phyloP scores from a whole-genome alignment of 257 asterid genomes.

The Solanum lycopersicoides region DNA sequence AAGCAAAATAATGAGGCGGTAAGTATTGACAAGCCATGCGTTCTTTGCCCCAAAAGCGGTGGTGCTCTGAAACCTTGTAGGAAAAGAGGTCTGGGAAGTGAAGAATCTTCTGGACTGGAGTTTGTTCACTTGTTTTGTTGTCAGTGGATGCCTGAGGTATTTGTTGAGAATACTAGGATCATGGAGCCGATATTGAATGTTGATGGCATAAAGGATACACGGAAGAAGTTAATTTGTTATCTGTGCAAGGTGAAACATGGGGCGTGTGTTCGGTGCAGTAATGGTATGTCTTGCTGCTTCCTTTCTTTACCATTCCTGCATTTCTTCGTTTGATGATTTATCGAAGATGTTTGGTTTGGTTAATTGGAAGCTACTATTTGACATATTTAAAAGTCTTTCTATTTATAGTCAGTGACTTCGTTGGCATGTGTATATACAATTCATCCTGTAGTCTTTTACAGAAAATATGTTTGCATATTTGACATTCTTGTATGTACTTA shows the following conservation, averaged over 20 bases:
- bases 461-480: not conserved
- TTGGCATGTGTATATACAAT: not conserved
- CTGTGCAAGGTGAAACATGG: constrained; percentile 94
- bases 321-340: constrained; percentile 27
- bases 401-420: not conserved
- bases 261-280: constrained; percentile 95
- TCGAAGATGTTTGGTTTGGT: constrained; percentile 14
- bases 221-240: constrained; percentile 65
- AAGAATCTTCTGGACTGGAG: constrained; percentile 25
- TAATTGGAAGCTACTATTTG: not conserved
- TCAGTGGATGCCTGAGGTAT: constrained; percentile 94
- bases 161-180: constrained; percentile 62
- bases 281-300: constrained; percentile 73
- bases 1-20: constrained; percentile 32
- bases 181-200: constrained; percentile 86
- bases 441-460: not conserved
- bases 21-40: constrained; percentile 45
- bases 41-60: constrained; percentile 77
- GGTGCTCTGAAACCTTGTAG: constrained; percentile 87
- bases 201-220: constrained; percentile 60
- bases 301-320: constrained; percentile 27
- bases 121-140: constrained; percentile 92
- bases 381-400: not conserved
- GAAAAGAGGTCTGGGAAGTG: constrained; percentile 22
- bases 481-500: not conserved